A percentile compares a stretch with the other conserved stretches of the same genome.
Conservation (phyloP, 2,329 filamentous ascomycete genomes). For the Diaporthe vaccinii region DNA sequence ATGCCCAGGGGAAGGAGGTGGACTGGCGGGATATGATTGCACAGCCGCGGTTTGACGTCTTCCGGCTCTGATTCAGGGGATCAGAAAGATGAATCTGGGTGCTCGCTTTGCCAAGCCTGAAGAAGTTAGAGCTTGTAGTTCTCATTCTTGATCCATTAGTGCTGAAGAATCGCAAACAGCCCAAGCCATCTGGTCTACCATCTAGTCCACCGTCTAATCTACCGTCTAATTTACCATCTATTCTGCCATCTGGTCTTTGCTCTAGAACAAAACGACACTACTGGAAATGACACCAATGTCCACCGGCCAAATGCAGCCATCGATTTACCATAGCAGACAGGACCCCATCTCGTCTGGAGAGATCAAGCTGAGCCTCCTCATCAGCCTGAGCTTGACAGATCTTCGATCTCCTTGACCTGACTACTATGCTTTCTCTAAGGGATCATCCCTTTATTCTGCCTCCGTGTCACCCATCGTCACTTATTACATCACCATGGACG, state of each 20-base stretch:
- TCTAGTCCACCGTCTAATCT: too few relatives aligned
- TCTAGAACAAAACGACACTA: background rate
- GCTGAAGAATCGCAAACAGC: background rate
- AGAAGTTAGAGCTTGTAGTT: background rate
- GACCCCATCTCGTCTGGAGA: background rate
- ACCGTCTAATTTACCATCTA: too few relatives aligned
- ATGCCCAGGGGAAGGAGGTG: background rate
- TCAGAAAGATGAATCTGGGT: too few relatives aligned
- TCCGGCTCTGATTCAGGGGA: background rate
- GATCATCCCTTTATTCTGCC: too few relatives aligned
- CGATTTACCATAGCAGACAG: background rate
- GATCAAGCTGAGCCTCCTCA: background rate
- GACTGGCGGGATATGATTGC: slow-evolving; percentile 21
- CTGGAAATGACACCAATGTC: background rate
- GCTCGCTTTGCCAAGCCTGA: background rate
- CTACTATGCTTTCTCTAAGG: background rate
- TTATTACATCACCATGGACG: background rate
- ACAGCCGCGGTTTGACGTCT: slow-evolving; percentile 21
- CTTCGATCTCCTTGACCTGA: too few relatives aligned
- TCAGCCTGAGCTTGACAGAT: too few relatives aligned
- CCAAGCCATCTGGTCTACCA: background rate
- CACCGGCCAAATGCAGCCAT: background rate
- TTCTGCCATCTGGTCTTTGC: too few relatives aligned
- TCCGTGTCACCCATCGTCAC: background rate
- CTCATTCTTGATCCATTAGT: background rate